phyloP scores from a whole-genome alignment of 73 alveolate genomes.

The Paramecium octaurelia region DNA sequence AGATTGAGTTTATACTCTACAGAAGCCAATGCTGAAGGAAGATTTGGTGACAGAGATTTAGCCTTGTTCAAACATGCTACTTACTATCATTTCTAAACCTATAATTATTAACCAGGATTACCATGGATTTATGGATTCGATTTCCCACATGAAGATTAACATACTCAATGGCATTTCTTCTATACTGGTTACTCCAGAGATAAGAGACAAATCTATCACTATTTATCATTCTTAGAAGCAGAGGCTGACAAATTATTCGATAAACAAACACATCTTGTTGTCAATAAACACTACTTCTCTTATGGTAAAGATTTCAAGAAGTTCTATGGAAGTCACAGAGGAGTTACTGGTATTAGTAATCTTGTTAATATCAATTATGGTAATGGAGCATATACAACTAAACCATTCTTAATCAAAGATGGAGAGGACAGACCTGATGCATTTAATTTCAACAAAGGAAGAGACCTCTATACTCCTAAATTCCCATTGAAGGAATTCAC shows the following conservation, averaged over 20 bases:
- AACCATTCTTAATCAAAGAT: not conserved
- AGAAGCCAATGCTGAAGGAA: not conserved
- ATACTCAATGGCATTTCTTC: constrained; percentile 32
- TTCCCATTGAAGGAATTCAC: constrained; percentile 24
- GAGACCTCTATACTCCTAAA: not conserved
- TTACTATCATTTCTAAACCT: not conserved
- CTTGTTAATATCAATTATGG: constrained; percentile 1
- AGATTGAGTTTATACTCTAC: not conserved
- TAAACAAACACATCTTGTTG: not conserved
- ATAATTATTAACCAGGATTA: not conserved
- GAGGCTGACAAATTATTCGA: not conserved
- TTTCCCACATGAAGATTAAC: not conserved
- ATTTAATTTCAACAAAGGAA: not conserved
- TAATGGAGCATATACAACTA: constrained; percentile 27
- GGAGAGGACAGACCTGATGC: constrained; percentile 33
- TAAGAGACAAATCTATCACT: not conserved
- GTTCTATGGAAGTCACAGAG: not conserved
- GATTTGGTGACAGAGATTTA: constrained; percentile 16
- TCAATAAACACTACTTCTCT: not conserved
- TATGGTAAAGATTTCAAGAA: constrained; percentile 32
- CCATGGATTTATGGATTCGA: constrained; percentile 12
- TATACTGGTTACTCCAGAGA: constrained; percentile 1
- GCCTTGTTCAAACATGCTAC: not conserved
- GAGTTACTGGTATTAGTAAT: not conserved
- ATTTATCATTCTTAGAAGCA: not conserved